These are phyloP conservation scores for Metarhizium anisopliae DNA, from an alignment of 2,329 filamentous ascomycete genomes.

Conservation along the genomic window DNA sequence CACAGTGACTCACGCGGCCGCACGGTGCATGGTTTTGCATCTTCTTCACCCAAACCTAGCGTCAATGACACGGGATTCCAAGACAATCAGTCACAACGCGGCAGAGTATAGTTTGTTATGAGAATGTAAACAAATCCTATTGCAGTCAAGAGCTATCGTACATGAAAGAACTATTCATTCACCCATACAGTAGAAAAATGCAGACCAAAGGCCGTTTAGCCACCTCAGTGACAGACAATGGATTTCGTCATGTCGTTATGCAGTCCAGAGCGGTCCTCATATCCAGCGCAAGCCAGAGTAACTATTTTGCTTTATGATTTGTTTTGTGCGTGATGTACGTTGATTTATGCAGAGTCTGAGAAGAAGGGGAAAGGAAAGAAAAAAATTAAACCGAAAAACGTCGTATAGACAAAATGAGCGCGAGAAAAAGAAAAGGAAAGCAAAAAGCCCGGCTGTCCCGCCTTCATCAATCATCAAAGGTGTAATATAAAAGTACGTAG, in stretches of 20 bases:
- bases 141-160: constrained; percentile 1
- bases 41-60: no score
- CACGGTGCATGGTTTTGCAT: no score
- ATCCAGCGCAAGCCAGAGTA: background rate
- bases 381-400: constrained; percentile 3
- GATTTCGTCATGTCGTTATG: constrained; percentile 3
- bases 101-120: background rate
- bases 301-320: background rate
- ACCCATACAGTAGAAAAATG: constrained; percentile 1
- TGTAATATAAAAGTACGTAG: constrained; percentile 8
- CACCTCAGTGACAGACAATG: constrained; percentile 1
- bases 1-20: no score
- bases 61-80: no score
- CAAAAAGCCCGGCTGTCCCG: constrained; percentile 3
- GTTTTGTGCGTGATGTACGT: background rate
- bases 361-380: constrained; percentile 6
- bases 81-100: no score
- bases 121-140: constrained; percentile 3
- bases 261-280: constrained; percentile 1
- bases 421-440: constrained; percentile 4
- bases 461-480: constrained; percentile 17
- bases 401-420: background rate
- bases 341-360: background rate
- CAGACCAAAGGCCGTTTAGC: background rate
- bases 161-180: background rate